Base-by-base conservation (phyloP, 1,284 basidiomycete species). In the Meira nashicola region DNA sequence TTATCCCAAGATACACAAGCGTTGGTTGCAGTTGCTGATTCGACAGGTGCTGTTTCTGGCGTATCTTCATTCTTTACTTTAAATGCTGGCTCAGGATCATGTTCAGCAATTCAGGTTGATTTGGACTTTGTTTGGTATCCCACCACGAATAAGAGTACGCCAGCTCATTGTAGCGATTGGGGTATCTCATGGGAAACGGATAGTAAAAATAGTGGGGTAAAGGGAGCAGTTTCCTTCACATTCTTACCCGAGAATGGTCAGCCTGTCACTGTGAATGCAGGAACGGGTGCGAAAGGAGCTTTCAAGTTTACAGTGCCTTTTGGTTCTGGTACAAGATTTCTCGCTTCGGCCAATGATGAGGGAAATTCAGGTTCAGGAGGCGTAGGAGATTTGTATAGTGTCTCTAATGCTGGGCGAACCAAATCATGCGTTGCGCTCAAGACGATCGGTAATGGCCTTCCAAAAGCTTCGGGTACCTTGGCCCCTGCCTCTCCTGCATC, bases 121-220 rank as follows among this genome's bases (percentile, higher is more conserved):
- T 44, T 59, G 14, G 57, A 59, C 21, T 59, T 59, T 49, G 52
- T 59, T 44, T 59, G 53, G 54, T 59, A 39, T 40, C 50, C 50
- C 11, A 53, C 23, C 8, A 53, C n/a, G 11, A 49, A 54, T 23
- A 19, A 21, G 2, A 15, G 9, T 10, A n/a, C 25, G 5, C 57
- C 57, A 3, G 23, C 12, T n/a, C 28, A 46, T 23, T 59, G 57
- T 44, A n/a, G 14, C 25, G 54, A 54, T 23, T 59, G 57, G 57
- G 19, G 19, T 11, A 58, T 59, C 57, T 21, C 17, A 10, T 59
- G 57, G 57, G 28, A 59, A 49, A 49, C 19, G 38, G 57, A 59
- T 23, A 4, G 14, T 7, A 39, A 43, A 25, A 23, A 55, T 49
- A 55, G 38, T 23, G 57, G 57, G 15, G 37, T 59, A 19, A 38